Conservation (phyloP, 2,329 filamentous ascomycete species). For the Stagonosporopsis cucurbitacearum region DNA sequence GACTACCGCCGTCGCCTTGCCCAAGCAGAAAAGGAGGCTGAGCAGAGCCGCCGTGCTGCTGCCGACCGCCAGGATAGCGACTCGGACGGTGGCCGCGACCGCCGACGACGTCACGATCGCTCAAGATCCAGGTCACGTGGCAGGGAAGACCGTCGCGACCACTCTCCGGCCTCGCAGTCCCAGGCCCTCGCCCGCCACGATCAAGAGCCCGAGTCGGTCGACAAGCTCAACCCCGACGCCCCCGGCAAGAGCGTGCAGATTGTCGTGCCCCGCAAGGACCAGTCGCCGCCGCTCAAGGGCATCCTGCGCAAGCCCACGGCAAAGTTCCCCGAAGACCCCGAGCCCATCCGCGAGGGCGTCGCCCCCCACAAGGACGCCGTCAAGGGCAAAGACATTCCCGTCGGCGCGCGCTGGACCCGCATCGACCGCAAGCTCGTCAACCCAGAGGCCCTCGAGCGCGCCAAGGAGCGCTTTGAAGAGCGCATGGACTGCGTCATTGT, state of each 20-base stretch:
- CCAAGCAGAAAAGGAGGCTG: slow-evolving; percentile 55
- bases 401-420: slow-evolving; percentile 89
- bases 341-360: slow-evolving; percentile 85
- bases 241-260: slow-evolving; percentile 57
- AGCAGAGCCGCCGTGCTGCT: slow-evolving; percentile 41
- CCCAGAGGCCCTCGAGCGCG: slow-evolving; percentile 81
- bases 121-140: slow-evolving; percentile 31
- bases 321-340: slow-evolving; percentile 85
- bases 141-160: slow-evolving; percentile 35
- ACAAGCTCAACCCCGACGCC: slow-evolving; percentile 27
- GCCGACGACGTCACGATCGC: slow-evolving; percentile 41
- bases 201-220: slow-evolving; percentile 43
- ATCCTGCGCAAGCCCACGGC: slow-evolving; percentile 84
- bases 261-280: slow-evolving; percentile 74
- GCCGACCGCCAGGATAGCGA: slow-evolving; percentile 40
- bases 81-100: slow-evolving; percentile 44
- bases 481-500: slow-evolving; percentile 95
- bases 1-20: slow-evolving; percentile 58
- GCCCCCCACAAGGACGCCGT: slow-evolving; percentile 90
- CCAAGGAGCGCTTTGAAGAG: slow-evolving; percentile 91
- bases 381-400: slow-evolving; percentile 69
- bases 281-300: slow-evolving; percentile 71
- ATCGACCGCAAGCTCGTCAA: slow-evolving; percentile 89
- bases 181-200: slow-evolving; percentile 35
- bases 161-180: slow-evolving; percentile 30